Evolutionary conservation across 805 yeast species (phyloP).

Genomic region (Suhomyces sp.): DNA sequence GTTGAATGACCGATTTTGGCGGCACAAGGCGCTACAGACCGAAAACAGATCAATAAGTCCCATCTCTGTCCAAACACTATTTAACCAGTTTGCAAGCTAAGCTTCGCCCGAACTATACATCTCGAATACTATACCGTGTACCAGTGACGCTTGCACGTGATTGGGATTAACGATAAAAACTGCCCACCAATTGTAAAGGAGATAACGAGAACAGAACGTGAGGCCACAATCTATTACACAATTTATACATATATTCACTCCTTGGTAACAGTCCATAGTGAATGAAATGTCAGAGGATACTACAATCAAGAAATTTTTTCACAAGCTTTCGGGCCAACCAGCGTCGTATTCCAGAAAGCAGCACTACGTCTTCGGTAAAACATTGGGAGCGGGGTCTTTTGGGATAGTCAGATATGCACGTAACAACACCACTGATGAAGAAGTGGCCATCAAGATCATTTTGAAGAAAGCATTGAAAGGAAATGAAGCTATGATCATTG

Average conservation of each 20-base stretch:
- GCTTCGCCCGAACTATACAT: not conserved
- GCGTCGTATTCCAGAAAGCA: slow-evolving; percentile 62
- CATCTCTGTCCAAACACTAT: not conserved
- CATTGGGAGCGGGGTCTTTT: slow-evolving; percentile 92
- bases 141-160: not conserved
- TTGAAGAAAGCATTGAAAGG: slow-evolving; percentile 81
- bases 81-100: not conserved
- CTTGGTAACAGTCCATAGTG: not conserved
- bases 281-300: slow-evolving; percentile 1
- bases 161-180: not conserved
- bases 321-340: slow-evolving; percentile 71
- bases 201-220: not conserved
- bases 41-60: not conserved
- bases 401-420: slow-evolving; percentile 87
- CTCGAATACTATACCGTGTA: not conserved
- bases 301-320: slow-evolving; percentile 36
- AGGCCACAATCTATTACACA: too few relatives aligned
- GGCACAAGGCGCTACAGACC: not conserved
- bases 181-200: not conserved
- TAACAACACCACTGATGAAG: slow-evolving; percentile 47
- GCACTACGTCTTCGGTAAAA: slow-evolving; percentile 72
- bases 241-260: too few relatives aligned
- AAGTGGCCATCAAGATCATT: slow-evolving; percentile 88
- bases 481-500: slow-evolving; percentile 70
- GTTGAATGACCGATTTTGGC: not conserved